phyloP scores from a whole-genome alignment of 768 basidiomycete genomes.

The Pleurotus cornucopiae region DNA sequence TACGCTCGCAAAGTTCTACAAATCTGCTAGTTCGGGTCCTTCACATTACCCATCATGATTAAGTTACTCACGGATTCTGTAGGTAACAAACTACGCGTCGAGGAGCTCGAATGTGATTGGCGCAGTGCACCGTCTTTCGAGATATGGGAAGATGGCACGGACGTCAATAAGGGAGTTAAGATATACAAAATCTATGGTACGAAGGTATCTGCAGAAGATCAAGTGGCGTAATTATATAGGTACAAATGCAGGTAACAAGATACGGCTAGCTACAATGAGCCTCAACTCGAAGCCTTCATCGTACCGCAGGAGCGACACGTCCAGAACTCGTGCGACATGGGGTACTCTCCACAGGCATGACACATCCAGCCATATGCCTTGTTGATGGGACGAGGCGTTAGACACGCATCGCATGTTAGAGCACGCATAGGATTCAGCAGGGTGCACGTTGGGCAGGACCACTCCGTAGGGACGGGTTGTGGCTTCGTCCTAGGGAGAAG shows the following conservation, averaged over 20 bases:
- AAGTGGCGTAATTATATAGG: no score
- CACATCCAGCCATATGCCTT: slow-evolving; percentile 57
- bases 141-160: slow-evolving; percentile 24
- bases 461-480: slow-evolving; percentile 23
- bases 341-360: slow-evolving; percentile 54
- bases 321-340: slow-evolving; percentile 66
- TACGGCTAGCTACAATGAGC: neutral
- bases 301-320: slow-evolving; percentile 70
- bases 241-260: no score
- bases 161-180: slow-evolving; percentile 34
- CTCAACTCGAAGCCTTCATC: slow-evolving; percentile 45
- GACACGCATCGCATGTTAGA: slow-evolving; percentile 62
- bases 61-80: neutral
- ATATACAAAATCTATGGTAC: slow-evolving; percentile 36
- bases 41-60: neutral
- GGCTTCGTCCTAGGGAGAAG: neutral
- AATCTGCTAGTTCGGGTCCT: slow-evolving; percentile 27
- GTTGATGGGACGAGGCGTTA: slow-evolving; percentile 25
- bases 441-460: slow-evolving; percentile 62
- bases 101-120: slow-evolving; percentile 21
- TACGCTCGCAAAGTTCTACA: slow-evolving; percentile 45
- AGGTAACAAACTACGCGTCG: slow-evolving; percentile 19
- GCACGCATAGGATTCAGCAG: slow-evolving; percentile 49
- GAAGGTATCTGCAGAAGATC: neutral
- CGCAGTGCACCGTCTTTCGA: slow-evolving; percentile 19